Evolutionary conservation across 768 basidiomycete species (phyloP).

Genomic region (Tremella mesenterica): DNA sequence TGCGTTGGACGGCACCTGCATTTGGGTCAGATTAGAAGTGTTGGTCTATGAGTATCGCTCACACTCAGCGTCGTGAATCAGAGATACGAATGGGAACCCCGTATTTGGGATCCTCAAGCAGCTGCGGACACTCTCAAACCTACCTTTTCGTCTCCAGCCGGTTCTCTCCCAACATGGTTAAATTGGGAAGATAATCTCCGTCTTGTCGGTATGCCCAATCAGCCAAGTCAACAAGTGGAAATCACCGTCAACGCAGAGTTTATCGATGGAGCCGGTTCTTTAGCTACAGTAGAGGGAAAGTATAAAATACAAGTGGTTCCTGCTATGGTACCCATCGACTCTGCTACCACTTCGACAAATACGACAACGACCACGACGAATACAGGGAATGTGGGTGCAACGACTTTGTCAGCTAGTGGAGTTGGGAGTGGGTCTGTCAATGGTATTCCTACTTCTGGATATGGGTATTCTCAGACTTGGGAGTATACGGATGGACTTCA

Average conservation of each 20-base stretch:
- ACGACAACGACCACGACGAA: too few species aligned
- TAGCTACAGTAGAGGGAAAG: neutral
- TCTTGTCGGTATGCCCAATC: slow-evolving; percentile 68
- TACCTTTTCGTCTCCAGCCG: slow-evolving; percentile 63
- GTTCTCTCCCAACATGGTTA: slow-evolving; percentile 69
- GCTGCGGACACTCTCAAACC: slow-evolving; percentile 72
- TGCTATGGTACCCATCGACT: neutral
- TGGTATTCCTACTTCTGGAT: too few species aligned
- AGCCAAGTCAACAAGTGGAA: slow-evolving; percentile 65
- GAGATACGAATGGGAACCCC: slow-evolving; percentile 81
- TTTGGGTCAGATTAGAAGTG: too few species aligned
- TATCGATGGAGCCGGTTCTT: neutral
- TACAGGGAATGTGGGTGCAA: too few species aligned
- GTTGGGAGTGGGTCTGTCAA: too few species aligned
- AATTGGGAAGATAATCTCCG: slow-evolving; percentile 65
- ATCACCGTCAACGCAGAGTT: slow-evolving; percentile 47
- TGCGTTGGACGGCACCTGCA: neutral
- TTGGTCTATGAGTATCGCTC: neutral
- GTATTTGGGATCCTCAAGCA: slow-evolving; percentile 94
- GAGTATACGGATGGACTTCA: too few species aligned
- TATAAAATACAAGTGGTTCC: neutral
- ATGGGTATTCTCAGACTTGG: too few species aligned
- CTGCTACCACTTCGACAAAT: too few species aligned
- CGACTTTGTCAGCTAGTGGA: too few species aligned
- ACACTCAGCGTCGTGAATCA: slow-evolving; percentile 45